Evolutionary conservation across 164 flowering plant species (phyloP), one percentile per base, ranked within the genome.

Genomic region (Kalanchoe fedtschenkoi): DNA sequence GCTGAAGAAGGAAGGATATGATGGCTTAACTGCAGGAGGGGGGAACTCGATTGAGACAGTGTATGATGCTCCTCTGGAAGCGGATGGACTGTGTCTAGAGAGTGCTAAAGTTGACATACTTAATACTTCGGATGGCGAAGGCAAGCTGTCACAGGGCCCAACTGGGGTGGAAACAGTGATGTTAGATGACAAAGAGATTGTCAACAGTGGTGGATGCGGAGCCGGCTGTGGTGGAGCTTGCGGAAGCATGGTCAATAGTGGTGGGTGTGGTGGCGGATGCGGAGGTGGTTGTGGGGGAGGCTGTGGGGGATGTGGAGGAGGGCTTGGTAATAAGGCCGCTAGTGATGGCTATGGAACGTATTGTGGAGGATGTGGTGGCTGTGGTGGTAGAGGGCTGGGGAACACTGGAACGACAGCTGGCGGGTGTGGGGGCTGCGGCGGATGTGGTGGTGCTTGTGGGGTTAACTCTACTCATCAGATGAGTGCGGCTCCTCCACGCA

Each of bases 1-100:
- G 30, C 37, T 71, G 70, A 83, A 72, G 70, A 83, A 81, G 60
- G 78, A 82, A 63, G 84, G 91, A 30, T 75, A 67, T 35, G 55
- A 34, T 22, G 62, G 73, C 61, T 68, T 82, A 17, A 15, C 66
- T 44, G 46, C 56, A 19, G 59, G 34, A 33, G 63, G 59, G 43
- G 70, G 71, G 39, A 73, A 21, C 39, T 1, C 46, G 38, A 66
- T 75, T 41, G 65, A 59, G 66, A 34, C 60, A 42, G 67, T 26
- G 5, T 24, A 60, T 21, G 16, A 30, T 56, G 56, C 37, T 24
- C 51, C 3, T 44, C 72, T 68, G 37, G 68, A 64, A 34, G 59
- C 43, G 4, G 60, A 64, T 63, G 67, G 35, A 17, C 33, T 35
- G n/a, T 7, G 58, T 19, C 62, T n/a, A 32, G 69, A 66, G 37